These are phyloP conservation scores for Eruca vesicaria DNA, from an alignment of 441 rosid species.

Conservation along the genomic window DNA sequence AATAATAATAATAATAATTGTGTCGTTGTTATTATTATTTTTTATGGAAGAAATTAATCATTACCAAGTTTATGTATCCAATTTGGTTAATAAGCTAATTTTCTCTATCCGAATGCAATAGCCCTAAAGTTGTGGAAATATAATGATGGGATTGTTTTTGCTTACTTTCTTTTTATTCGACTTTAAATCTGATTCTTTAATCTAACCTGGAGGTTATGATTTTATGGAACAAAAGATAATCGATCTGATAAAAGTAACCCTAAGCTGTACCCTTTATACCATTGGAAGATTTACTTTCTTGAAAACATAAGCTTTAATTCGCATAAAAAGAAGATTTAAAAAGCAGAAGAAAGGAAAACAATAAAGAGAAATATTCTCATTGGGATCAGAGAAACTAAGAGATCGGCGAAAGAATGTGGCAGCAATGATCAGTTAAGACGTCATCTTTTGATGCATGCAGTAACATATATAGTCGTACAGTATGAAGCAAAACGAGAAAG, in stretches of 20 bases:
- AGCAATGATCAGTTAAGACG: conserved; percentile 41
- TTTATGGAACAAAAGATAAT: conserved; percentile 30
- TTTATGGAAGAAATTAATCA: neutral
- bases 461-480: conserved; percentile 13
- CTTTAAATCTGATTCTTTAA: conserved; percentile 31
- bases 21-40: neutral
- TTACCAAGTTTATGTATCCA: conserved; percentile 1
- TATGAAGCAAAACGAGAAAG: conserved; percentile 29
- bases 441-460: conserved; percentile 36
- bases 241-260: conserved; percentile 41
- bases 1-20: no score
- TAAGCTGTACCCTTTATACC: conserved; percentile 37
- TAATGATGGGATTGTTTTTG: conserved; percentile 15
- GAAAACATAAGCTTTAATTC: conserved; percentile 29
- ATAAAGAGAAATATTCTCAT: conserved; percentile 40
- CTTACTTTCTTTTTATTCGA: conserved; percentile 17
- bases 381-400: conserved; percentile 44
- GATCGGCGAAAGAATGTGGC: conserved; percentile 43
- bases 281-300: conserved; percentile 40
- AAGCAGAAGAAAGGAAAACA: conserved; percentile 30
- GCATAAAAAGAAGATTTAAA: conserved; percentile 40
- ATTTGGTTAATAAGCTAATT: conserved; percentile 5
- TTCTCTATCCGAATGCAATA: neutral
- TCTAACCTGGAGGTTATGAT: conserved; percentile 39
- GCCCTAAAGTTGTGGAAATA: conserved; percentile 23